Evolutionary conservation across 108 stramenopile genomes (phyloP).

Genomic region (Nitzschia inconspicua): DNA sequence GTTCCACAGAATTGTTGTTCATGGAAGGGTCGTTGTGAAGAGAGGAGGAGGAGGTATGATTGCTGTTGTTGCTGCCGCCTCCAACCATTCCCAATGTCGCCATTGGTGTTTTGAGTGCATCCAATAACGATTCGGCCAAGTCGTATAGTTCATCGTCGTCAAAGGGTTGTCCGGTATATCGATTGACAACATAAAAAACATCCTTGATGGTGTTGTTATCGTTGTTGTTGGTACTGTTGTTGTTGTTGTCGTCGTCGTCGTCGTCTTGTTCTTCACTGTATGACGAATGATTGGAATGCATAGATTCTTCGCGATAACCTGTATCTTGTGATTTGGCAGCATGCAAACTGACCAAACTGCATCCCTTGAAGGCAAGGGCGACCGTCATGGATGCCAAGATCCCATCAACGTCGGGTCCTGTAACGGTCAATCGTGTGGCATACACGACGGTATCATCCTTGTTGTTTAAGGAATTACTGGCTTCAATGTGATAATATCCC

Average conservation of each 20-base stretch:
- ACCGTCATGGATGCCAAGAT: conserved; percentile 61
- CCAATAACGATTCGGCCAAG: conserved; percentile 43
- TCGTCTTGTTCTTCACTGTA: too few relatives aligned
- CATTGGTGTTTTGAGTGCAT: conserved; percentile 50
- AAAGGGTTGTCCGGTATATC: conserved; percentile 38
- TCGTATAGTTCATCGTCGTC: conserved; percentile 60
- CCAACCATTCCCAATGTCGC: too few relatives aligned
- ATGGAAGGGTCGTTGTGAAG: too few relatives aligned
- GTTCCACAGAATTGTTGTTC: too few relatives aligned
- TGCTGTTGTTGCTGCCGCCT: too few relatives aligned
- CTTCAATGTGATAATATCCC: conserved; percentile 17
- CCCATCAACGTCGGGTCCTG: conserved; percentile 63
- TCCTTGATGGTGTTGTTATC: conserved; percentile 36
- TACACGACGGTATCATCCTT: too few relatives aligned
- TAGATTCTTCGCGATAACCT: too few relatives aligned
- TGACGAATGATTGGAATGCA: too few relatives aligned
- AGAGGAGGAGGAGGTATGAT: too few relatives aligned
- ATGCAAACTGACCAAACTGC: conserved; percentile 48
- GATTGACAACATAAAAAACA: conserved; percentile 49
- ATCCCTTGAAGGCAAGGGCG: conserved; percentile 33
- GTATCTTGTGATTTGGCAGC: too few relatives aligned
- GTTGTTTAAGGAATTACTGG: conserved; percentile 13
- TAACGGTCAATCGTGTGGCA: conserved; percentile 26
- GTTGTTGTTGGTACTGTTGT: conserved; percentile 9
- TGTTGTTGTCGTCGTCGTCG: too few relatives aligned